Conservation (phyloP, 2,329 filamentous ascomycete species). For the Ilyonectria robusta region DNA sequence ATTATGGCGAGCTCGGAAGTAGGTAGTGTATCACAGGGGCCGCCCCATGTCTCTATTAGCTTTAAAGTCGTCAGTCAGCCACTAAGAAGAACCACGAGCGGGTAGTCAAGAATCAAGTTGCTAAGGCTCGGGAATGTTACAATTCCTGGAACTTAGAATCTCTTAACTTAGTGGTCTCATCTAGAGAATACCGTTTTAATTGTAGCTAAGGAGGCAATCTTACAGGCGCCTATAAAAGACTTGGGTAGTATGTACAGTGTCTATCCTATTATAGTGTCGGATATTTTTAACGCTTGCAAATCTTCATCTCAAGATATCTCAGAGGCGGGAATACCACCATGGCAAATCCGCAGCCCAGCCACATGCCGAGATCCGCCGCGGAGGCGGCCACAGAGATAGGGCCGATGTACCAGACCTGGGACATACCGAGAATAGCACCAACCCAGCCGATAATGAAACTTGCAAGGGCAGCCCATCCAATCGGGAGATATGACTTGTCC, state of each 20-base stretch:
- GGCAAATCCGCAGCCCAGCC: constrained; percentile 75
- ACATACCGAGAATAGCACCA: constrained; percentile 71
- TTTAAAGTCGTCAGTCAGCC: too few species aligned
- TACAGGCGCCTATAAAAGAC: neutral
- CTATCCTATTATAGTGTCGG: too few species aligned
- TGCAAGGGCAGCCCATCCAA: constrained; percentile 60
- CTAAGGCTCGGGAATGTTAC: too few species aligned
- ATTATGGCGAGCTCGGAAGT: too few species aligned
- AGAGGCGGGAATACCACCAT: constrained; percentile 59
- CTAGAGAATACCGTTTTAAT: neutral
- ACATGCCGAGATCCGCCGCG: constrained; percentile 64
- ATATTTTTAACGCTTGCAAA: constrained; percentile 39
- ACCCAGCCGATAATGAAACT: constrained; percentile 62
- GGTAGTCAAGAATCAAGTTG: too few species aligned
- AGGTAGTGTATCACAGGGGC: too few species aligned
- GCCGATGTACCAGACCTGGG: constrained; percentile 71
- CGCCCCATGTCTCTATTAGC: too few species aligned
- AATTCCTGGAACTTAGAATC: too few species aligned
- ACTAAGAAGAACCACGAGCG: too few species aligned
- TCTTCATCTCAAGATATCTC: constrained; percentile 48
- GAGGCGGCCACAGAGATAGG: constrained; percentile 68
- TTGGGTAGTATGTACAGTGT: neutral
- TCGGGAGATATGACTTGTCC: constrained; percentile 59
- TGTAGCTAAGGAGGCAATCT: neutral
- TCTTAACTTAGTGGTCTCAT: too few species aligned